Evolutionary conservation across 2,329 filamentous ascomycete genomes (phyloP), one percentile per base, ranked within the genome.

Genomic region (Paraphaeosphaeria sporulosa): DNA sequence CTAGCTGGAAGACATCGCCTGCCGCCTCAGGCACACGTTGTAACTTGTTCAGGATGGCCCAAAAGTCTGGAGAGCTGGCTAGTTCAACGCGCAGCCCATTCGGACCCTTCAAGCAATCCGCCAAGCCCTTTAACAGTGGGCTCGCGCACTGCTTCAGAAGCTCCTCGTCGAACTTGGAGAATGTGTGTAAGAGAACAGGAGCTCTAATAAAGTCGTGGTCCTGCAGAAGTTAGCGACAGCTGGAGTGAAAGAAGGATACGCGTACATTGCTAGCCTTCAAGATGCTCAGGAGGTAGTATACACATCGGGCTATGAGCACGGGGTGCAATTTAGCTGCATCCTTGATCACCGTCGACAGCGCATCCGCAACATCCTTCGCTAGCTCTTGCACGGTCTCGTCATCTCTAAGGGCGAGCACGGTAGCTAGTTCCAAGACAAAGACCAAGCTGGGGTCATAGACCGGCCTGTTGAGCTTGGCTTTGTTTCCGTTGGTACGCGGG

Each of bases 31-130:
- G 80, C 62, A 90, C 86, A 25, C 84, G 83, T 49, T 92, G 88
- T 19, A 99, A 82, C 34, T 88, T 86, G 62, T 93, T 89, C 55
- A 99, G 83, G 15, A 97, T 91, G 5, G 90, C 90, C 95, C 95
- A 99, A 77, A 99, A 98, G 73, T 99, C 95, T 0, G 95, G 95
- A 19, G 94, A 98, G 15, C 92, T 94, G 79, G 96, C 96, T 67
- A 98, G 91, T 79, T 98, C 94, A 67, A 92, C 97, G 59, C 92
- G 89, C 30, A 99, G 82, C 13, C 91, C 88, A 27, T 89, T 89
- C 0, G 92, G 88, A 61, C 90, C 87, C 54, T 90, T 88, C 66
- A 97, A 91, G 70, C 94, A 97, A 47, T 89, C 84, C 47, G 89
- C 87, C 27, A 99, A 82, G 0, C 94, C 94, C 69, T 91, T 89